A percentile compares a stretch with the other conserved stretches of the same genome.
These are phyloP conservation scores for Podaxis sp. DNA, from an alignment of 768 basidiomycete genomes.

Conservation along the genomic window DNA sequence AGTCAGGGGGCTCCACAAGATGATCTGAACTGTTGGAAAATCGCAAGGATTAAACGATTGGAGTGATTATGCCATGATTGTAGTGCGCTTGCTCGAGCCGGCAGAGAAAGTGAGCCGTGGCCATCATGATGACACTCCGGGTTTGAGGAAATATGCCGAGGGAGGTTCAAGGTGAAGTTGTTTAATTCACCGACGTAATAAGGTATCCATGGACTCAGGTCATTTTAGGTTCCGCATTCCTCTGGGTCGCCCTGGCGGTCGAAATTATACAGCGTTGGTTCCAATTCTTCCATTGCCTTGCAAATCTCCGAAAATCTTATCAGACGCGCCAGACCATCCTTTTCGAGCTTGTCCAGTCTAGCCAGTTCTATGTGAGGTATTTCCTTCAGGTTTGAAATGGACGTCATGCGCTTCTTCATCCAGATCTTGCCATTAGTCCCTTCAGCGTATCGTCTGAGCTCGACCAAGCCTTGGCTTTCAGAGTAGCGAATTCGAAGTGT, in stretches of 20 bases:
- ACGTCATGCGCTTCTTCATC: conserved; percentile 13
- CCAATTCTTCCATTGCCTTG: conserved; percentile 20
- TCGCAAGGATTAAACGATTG: too few species aligned
- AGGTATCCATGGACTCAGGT: neutral
- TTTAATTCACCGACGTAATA: neutral
- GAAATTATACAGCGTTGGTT: conserved; percentile 17
- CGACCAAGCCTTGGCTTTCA: conserved; percentile 32
- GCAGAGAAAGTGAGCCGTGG: neutral
- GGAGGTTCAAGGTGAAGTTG: neutral
- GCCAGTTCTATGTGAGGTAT: conserved; percentile 11
- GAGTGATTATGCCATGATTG: too few species aligned
- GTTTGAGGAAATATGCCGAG: neutral
- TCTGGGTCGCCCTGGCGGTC: neutral
- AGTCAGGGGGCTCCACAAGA: too few species aligned
- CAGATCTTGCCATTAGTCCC: conserved; percentile 39
- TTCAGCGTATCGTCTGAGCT: conserved; percentile 28
- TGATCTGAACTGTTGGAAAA: too few species aligned
- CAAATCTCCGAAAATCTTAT: conserved; percentile 27
- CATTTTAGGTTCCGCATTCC: neutral
- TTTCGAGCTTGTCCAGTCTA: conserved; percentile 26
- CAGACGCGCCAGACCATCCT: conserved; percentile 25
- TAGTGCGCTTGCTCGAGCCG: too few species aligned
- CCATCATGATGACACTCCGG: neutral
- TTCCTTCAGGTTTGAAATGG: neutral
- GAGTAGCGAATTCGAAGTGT: conserved; percentile 38